Evolutionary conservation across 106 monocot species (phyloP).

Genomic region (Iris macrosiphon): DNA sequence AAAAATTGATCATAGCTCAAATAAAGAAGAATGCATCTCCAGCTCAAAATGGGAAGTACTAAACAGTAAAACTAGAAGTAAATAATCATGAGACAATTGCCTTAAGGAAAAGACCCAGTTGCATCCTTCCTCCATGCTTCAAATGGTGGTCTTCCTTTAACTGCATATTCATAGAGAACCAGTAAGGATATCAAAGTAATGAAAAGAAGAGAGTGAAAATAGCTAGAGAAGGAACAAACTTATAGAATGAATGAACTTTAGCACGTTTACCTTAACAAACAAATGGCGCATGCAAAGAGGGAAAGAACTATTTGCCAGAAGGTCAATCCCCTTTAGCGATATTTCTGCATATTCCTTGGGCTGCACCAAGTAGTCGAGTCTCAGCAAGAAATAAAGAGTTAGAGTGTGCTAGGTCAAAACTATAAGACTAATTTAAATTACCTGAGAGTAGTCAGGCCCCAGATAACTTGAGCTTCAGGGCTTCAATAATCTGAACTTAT

Average conservation of each 20-base stretch:
- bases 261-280: conserved; percentile 60
- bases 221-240: neutral
- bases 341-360: conserved; percentile 57
- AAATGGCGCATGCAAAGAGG: conserved; percentile 98
- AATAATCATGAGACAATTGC: conserved; percentile 27
- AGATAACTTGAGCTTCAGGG: conserved; percentile 72
- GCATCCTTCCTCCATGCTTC: conserved; percentile 99
- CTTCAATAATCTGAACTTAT: conserved; percentile 89
- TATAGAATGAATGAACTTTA: neutral
- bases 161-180: conserved; percentile 24
- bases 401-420: neutral
- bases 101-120: conserved; percentile 96
- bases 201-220: neutral
- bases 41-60: neutral
- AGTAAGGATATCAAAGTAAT: neutral
- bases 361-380: conserved; percentile 24
- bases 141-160: conserved; percentile 86
- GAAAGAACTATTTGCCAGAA: conserved; percentile 68
- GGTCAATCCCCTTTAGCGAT: conserved; percentile 80
- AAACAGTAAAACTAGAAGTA: too few relatives aligned
- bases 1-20: too few relatives aligned
- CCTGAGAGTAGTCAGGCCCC: conserved; percentile 97
- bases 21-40: neutral
- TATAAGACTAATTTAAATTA: conserved; percentile 8
- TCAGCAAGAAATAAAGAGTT: conserved; percentile 4